Evolutionary conservation across 2,329 filamentous ascomycete species (phyloP).

Genomic region (Aspergillus oerlinghausenensis): DNA sequence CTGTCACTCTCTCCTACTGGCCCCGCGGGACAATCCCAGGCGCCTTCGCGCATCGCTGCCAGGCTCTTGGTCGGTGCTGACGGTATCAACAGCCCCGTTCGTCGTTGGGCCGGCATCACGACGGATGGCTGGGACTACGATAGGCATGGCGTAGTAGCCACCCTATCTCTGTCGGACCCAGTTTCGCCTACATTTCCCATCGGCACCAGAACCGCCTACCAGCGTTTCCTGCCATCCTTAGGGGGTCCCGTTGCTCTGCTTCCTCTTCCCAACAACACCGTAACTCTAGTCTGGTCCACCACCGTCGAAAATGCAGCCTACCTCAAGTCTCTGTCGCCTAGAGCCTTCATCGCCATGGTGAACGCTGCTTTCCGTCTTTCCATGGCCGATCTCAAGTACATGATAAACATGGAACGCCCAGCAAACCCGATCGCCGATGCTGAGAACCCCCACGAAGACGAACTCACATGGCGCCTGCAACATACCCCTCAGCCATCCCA

Average conservation of each 20-base stretch:
- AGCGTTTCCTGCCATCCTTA: constrained; percentile 81
- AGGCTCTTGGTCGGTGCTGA: constrained; percentile 88
- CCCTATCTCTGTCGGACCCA: constrained; percentile 62
- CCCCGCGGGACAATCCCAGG: constrained; percentile 12
- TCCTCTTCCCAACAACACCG: constrained; percentile 75
- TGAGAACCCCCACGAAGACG: constrained; percentile 57
- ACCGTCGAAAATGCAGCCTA: constrained; percentile 72
- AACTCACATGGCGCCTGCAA: constrained; percentile 75
- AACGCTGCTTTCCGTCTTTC: constrained; percentile 88
- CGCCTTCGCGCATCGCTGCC: constrained; percentile 61
- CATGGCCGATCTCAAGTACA: constrained; percentile 73
- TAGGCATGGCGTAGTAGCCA: constrained; percentile 86
- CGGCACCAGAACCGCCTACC: constrained; percentile 73
- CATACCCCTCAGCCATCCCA: constrained; percentile 58
- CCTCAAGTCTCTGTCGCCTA: constrained; percentile 68
- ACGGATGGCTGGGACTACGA: constrained; percentile 91
- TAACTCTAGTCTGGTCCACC: constrained; percentile 92
- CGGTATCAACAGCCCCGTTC: constrained; percentile 89
- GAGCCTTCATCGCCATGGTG: constrained; percentile 79
- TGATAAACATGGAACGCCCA: constrained; percentile 61
- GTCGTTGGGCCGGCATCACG: constrained; percentile 79
- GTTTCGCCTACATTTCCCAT: constrained; percentile 24
- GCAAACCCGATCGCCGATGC: constrained; percentile 10
- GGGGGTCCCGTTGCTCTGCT: constrained; percentile 83
- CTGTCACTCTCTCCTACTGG: constrained; percentile 62